phyloP scores from a whole-genome alignment of 495 filamentous ascomycete genomes.

The Xylaria scruposa region DNA sequence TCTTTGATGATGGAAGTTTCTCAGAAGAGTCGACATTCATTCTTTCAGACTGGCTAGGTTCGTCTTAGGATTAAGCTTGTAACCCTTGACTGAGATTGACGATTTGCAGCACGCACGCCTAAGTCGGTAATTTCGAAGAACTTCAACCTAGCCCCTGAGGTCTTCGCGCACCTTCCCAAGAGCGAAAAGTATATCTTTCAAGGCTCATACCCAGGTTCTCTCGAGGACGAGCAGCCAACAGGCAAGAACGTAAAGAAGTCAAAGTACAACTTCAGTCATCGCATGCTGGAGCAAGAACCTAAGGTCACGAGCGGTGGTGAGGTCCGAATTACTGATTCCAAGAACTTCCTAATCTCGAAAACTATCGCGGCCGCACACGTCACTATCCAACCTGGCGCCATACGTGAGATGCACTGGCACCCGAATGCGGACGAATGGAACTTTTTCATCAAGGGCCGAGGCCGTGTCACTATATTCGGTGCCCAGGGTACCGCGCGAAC shows the following conservation, averaged over 20 bases:
- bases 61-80: conserved; percentile 26
- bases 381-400: conserved; percentile 60
- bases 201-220: conserved; percentile 57
- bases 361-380: conserved; percentile 69
- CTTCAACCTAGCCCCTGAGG: conserved; percentile 64
- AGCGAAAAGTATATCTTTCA: conserved; percentile 75
- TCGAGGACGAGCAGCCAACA: conserved; percentile 50
- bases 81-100: conserved; percentile 24
- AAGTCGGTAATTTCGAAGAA: conserved; percentile 69
- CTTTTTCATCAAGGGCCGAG: conserved; percentile 59
- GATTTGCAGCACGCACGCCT: conserved; percentile 61
- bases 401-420: conserved; percentile 69
- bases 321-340: conserved; percentile 69
- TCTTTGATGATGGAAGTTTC: conserved; percentile 73
- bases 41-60: conserved; percentile 70
- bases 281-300: conserved; percentile 65
- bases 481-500: conserved; percentile 55
- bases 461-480: conserved; percentile 59
- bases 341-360: conserved; percentile 68
- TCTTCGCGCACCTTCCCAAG: conserved; percentile 63
- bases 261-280: conserved; percentile 65
- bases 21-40: conserved; percentile 75
- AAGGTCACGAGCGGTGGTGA: conserved; percentile 60
- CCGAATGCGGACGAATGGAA: conserved; percentile 64
- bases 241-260: conserved; percentile 63